Conservation (phyloP, 192 early-diverging fungal genomes). For the Entophlyctis luteolus region DNA sequence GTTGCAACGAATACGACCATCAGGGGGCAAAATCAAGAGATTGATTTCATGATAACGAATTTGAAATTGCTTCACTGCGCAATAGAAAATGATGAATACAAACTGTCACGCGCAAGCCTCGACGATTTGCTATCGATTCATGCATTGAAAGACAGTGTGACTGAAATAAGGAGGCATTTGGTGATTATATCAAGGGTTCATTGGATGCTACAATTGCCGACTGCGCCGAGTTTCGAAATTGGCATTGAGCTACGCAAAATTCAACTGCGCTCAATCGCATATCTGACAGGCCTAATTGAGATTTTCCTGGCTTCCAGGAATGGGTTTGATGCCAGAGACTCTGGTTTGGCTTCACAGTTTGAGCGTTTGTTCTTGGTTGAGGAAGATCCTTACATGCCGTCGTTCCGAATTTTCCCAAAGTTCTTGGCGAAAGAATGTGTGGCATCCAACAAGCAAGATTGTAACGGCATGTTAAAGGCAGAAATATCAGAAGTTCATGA, state of each 20-base stretch:
- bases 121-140: no score
- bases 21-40: neutral
- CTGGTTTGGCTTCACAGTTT: neutral
- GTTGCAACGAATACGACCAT: neutral
- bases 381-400: neutral
- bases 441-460: no score
- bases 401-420: neutral
- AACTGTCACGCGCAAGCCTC: no score
- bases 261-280: neutral
- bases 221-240: neutral
- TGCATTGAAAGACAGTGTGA: no score
- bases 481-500: no score
- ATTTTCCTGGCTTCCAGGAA: neutral
- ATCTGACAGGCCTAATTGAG: neutral
- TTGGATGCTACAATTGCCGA: neutral
- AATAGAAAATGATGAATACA: no score
- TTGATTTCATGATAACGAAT: neutral
- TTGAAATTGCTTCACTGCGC: neutral
- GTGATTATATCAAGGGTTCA: neutral
- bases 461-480: no score
- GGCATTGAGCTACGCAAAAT: neutral
- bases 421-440: no score
- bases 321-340: neutral
- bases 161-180: no score
- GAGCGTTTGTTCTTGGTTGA: neutral